These are phyloP conservation scores for Thelonectria discophora DNA, from an alignment of 2,329 filamentous ascomycete species.

Conservation along the genomic window DNA sequence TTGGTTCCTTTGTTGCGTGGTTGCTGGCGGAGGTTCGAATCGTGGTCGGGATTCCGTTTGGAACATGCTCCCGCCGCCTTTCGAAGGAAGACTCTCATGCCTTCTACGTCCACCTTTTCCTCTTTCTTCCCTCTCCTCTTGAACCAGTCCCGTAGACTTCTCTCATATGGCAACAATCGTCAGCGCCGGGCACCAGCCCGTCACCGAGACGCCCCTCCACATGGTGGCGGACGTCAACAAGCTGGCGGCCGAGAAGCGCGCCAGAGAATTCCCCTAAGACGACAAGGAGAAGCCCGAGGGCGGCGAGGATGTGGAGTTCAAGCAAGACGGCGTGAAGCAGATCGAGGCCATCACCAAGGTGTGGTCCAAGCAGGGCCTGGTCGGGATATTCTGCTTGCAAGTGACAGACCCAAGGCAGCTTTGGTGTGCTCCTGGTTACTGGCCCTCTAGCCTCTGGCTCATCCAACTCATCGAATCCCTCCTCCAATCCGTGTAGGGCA, in stretches of 20 bases:
- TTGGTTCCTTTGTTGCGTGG: no score
- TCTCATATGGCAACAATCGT: constrained; percentile 13
- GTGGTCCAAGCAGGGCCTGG: constrained; percentile 48
- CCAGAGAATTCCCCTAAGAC: constrained; percentile 23
- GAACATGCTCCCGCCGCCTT: no score
- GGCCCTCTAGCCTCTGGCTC: constrained; percentile 48
- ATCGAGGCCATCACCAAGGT: constrained; percentile 52
- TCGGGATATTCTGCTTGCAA: constrained; percentile 52
- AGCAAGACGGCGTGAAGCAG: constrained; percentile 51
- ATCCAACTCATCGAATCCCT: constrained; percentile 51
- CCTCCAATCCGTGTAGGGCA: constrained; percentile 51
- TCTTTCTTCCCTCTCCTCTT: neutral
- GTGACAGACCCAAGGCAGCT: constrained; percentile 16
- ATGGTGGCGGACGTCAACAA: constrained; percentile 27
- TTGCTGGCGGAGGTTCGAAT: no score
- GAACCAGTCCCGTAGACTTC: neutral
- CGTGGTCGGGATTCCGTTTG: no score
- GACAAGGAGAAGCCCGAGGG: constrained; percentile 32
- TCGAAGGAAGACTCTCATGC: constrained; percentile 1
- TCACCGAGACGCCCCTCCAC: neutral
- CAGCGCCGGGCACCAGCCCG: constrained; percentile 7
- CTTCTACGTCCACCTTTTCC: constrained; percentile 3
- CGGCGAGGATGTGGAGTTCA: constrained; percentile 36
- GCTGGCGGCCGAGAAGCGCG: constrained; percentile 14
- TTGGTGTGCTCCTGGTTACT: neutral